phyloP scores from a whole-genome alignment of 805 yeast genomes.

The Metschnikowia henanensis region DNA sequence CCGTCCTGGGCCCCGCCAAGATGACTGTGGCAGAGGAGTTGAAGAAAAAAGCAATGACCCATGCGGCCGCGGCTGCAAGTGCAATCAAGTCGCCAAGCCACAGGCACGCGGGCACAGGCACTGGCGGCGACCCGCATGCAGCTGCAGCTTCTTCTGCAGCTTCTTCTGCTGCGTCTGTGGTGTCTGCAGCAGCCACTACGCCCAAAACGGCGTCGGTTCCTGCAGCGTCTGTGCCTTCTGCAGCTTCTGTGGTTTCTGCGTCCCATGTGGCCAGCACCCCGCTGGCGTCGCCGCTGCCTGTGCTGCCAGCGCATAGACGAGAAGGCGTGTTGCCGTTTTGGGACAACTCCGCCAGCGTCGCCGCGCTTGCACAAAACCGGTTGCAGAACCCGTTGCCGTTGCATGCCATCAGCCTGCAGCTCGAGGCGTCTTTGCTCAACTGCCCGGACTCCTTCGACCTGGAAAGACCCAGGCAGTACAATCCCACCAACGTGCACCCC shows the following conservation, averaged over 20 bases:
- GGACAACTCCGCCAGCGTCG: slow-evolving; percentile 25
- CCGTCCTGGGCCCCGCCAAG: slow-evolving; percentile 9
- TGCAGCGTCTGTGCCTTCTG: background rate
- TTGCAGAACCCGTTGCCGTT: slow-evolving; percentile 53
- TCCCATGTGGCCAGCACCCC: slow-evolving; percentile 4
- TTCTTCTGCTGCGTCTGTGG: too few relatives aligned
- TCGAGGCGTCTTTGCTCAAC: slow-evolving; percentile 78
- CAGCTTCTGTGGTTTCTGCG: background rate
- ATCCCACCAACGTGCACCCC: slow-evolving; percentile 82
- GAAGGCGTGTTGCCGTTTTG: slow-evolving; percentile 5
- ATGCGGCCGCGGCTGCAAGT: slow-evolving; percentile 12
- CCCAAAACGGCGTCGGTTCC: background rate
- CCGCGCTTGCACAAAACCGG: slow-evolving; percentile 40
- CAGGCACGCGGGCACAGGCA: background rate
- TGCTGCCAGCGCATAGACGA: slow-evolving; percentile 1
- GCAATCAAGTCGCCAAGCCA: slow-evolving; percentile 3
- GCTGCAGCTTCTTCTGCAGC: too few relatives aligned
- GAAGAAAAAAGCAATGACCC: slow-evolving; percentile 19
- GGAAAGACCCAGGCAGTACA: slow-evolving; percentile 76
- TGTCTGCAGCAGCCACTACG: too few relatives aligned
- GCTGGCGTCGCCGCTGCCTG: slow-evolving; percentile 23
- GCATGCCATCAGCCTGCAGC: slow-evolving; percentile 51
- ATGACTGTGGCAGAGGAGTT: slow-evolving; percentile 19
- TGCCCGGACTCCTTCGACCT: slow-evolving; percentile 95
- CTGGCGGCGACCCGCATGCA: too few relatives aligned